Evolutionary conservation across 1,139 yeast genomes (phyloP).

Genomic region (Pichia sp.): DNA sequence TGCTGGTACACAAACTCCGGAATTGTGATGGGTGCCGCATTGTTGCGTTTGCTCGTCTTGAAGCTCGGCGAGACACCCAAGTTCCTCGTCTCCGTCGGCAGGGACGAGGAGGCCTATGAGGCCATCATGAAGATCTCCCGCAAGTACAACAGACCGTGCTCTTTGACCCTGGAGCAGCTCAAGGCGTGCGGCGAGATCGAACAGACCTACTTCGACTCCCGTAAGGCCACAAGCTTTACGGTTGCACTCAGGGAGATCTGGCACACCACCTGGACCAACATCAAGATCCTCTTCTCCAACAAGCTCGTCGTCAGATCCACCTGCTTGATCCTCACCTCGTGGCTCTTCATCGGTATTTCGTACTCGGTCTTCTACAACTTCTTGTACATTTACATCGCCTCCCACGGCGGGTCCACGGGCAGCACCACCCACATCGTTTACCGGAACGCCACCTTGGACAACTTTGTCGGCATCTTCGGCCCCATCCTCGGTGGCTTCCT

Average conservation of each 20-base stretch:
- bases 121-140: slow-evolving; percentile 38
- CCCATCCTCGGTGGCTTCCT: slow-evolving; percentile 51
- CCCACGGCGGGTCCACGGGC: slow-evolving; percentile 43
- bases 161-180: slow-evolving; percentile 44
- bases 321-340: slow-evolving; percentile 39
- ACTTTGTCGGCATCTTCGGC: slow-evolving; percentile 50
- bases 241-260: slow-evolving; percentile 22
- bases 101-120: slow-evolving; percentile 48
- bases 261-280: slow-evolving; percentile 29
- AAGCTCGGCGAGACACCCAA: slow-evolving; percentile 55
- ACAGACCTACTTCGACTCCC: slow-evolving; percentile 15
- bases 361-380: slow-evolving; percentile 50
- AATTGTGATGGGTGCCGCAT: slow-evolving; percentile 46
- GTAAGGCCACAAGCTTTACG: slow-evolving; percentile 16
- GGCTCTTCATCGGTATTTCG: slow-evolving; percentile 50
- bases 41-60: slow-evolving; percentile 44
- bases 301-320: slow-evolving; percentile 40
- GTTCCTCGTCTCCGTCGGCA: slow-evolving; percentile 46
- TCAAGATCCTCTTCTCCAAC: slow-evolving; percentile 37
- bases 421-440: slow-evolving; percentile 40
- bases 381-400: slow-evolving; percentile 44
- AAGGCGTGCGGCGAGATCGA: slow-evolving; percentile 40
- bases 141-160: slow-evolving; percentile 40
- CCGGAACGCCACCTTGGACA: slow-evolving; percentile 49
- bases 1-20: slow-evolving; percentile 51